Base-by-base conservation (phyloP, 139 green algal species). In the Trebouxia sp. region DNA sequence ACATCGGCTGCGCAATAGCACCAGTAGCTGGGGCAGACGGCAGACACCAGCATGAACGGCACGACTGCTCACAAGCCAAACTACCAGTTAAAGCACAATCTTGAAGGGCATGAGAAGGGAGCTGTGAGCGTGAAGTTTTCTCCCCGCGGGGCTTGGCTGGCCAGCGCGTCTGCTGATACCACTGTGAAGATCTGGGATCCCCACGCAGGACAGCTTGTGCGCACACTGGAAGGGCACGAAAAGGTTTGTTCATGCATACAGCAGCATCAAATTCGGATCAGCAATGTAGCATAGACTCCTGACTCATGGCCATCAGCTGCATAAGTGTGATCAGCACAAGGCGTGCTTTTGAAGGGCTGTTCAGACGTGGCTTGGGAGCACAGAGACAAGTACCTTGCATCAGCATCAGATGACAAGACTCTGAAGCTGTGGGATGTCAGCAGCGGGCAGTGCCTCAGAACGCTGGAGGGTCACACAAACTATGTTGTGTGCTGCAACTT, bases 401-500 rank as follows among this genome's bases (percentile, higher is more conserved):
- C 83, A 14, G 90, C 90, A 14, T 87, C 83, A 0, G 88, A 96
- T 62, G 90, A 95, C 88, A 83, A 83, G 7, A 92, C 86, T 7
- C 65, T 93, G 32, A 48, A 74, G 2, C 67, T 95, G 41, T 96
- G 92, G 92, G 88, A 97, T 72, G 87, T 83, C 0, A 79, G 83
- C 15, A 92, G 82, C 4, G 90, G 89, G 10, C 76, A 81, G 38
- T 90, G 83, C 79, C 48, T 96, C 3, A 79, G 82, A 24, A 90
- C 79, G 5, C 85, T 96, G 28, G 65, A 65, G 20, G 92, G 92
- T 14, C 95, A 98, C 84, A 97, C 94, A 4, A 92, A 96, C 85
- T 96, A 92, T 80, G 94, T 96, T 1, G 94, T 95, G 42, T 97
- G 90, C 81, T 93, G 89, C 65, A 88, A 86, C 50, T 98, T 97